Conservation (phyloP, 2,329 filamentous ascomycete genomes). For the Aspergillus sp. region DNA sequence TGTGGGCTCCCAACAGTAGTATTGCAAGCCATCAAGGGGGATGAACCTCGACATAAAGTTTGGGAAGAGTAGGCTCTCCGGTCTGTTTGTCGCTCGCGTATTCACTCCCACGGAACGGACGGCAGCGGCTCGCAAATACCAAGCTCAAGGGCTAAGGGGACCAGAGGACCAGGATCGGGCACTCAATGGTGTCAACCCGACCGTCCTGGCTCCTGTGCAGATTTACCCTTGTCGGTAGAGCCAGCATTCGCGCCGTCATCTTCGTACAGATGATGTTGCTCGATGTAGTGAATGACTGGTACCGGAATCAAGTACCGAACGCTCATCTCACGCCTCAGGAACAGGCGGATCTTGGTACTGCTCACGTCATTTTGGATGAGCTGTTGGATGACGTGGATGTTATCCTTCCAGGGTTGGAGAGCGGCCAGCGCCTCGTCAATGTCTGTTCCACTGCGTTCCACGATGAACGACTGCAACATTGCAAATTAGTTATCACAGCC, state of each 20-base stretch:
- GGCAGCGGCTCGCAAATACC: neutral
- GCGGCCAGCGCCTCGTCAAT: slow-evolving; percentile 83
- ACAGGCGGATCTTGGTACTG: slow-evolving; percentile 77
- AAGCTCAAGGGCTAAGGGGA: neutral
- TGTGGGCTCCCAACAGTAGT: neutral
- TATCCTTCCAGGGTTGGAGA: slow-evolving; percentile 77
- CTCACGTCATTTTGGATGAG: slow-evolving; percentile 84
- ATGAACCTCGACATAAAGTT: no score
- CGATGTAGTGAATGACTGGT: slow-evolving; percentile 72
- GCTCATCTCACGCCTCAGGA: slow-evolving; percentile 76
- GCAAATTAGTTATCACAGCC: slow-evolving; percentile 3
- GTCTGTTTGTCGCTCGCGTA: neutral
- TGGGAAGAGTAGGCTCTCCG: no score
- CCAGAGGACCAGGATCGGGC: neutral
- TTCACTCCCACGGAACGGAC: neutral
- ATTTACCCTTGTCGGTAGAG: slow-evolving; percentile 36
- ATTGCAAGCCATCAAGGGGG: no score
- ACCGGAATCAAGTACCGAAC: slow-evolving; percentile 75
- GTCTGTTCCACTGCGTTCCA: slow-evolving; percentile 86
- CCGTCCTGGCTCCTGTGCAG: slow-evolving; percentile 21
- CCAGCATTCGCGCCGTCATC: slow-evolving; percentile 42
- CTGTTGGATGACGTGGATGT: slow-evolving; percentile 85
- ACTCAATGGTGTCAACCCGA: slow-evolving; percentile 23
- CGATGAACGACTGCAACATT: slow-evolving; percentile 62
- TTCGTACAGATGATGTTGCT: slow-evolving; percentile 64